Conservation (phyloP, 352 stramenopile genomes). For the Globisporangium paddicum region DNA sequence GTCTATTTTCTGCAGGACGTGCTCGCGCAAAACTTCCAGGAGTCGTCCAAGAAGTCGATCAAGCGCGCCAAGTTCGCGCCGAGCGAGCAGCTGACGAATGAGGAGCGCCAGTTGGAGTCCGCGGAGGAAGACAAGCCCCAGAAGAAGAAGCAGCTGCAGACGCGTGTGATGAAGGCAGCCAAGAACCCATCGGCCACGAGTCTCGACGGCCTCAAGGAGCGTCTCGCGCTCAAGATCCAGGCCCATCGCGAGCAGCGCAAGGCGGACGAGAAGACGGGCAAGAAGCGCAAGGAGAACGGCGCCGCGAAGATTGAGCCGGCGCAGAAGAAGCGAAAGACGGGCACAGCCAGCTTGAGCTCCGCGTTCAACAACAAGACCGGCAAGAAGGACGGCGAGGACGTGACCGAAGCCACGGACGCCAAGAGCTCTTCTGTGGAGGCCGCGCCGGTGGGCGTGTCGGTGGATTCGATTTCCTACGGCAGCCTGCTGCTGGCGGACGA, state of each 20-base stretch:
- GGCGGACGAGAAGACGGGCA: too few species aligned
- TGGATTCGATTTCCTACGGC: slow-evolving; percentile 66
- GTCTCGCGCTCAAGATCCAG: slow-evolving; percentile 65
- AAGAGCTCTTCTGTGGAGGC: too few species aligned
- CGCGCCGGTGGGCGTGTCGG: slow-evolving; percentile 19
- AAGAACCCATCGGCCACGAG: slow-evolving; percentile 37
- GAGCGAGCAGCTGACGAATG: slow-evolving; percentile 57
- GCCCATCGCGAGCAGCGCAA: too few species aligned
- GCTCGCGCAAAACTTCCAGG: slow-evolving; percentile 43
- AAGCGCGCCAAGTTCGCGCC: slow-evolving; percentile 78
- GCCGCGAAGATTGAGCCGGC: slow-evolving; percentile 25
- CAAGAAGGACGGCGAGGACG: slow-evolving; percentile 26
- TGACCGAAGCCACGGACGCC: neutral
- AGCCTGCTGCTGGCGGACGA: slow-evolving; percentile 62
- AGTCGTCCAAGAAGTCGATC: slow-evolving; percentile 51
- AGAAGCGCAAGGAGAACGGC: slow-evolving; percentile 17
- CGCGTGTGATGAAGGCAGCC: slow-evolving; percentile 25
- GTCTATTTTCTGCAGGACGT: slow-evolving; percentile 29
- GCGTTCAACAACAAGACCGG: slow-evolving; percentile 32
- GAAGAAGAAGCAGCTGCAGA: slow-evolving; percentile 32
- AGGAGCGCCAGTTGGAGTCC: slow-evolving; percentile 41
- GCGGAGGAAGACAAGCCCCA: slow-evolving; percentile 43
- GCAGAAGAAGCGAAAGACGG: slow-evolving; percentile 56
- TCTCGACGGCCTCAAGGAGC: slow-evolving; percentile 61
- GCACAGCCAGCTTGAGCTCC: slow-evolving; percentile 22